These are phyloP conservation scores for Mycena latifolia DNA, from an alignment of 768 basidiomycete genomes.

Conservation along the genomic window DNA sequence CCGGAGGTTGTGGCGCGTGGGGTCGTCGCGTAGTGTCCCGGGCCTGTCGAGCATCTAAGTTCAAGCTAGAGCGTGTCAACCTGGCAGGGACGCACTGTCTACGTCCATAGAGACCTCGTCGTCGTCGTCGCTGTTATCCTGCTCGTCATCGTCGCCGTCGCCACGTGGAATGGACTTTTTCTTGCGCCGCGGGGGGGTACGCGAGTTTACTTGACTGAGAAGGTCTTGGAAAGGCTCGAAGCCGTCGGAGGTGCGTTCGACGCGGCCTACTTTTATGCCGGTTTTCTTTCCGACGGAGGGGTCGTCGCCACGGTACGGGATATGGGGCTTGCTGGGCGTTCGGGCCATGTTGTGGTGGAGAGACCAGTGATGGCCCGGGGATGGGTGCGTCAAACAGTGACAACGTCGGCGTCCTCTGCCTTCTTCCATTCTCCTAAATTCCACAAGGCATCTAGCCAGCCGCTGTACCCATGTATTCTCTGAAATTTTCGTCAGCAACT, in stretches of 20 bases:
- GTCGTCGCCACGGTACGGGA: constrained; percentile 85
- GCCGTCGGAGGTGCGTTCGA: constrained; percentile 82
- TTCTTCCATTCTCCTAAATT: too few species aligned
- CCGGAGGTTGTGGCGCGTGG: constrained; percentile 56
- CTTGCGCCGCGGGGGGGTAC: constrained; percentile 66
- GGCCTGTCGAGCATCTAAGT: constrained; percentile 45
- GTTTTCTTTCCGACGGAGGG: constrained; percentile 86
- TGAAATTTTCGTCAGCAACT: too few species aligned
- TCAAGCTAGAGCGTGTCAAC: background rate
- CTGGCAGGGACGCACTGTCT: constrained; percentile 65
- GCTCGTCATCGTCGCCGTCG: constrained; percentile 42
- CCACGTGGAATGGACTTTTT: constrained; percentile 52
- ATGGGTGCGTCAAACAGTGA: too few species aligned
- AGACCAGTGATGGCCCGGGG: too few species aligned
- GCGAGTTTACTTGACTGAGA: constrained; percentile 71
- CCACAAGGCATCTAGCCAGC: too few species aligned
- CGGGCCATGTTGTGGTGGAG: constrained; percentile 13
- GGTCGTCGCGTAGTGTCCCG: constrained; percentile 55
- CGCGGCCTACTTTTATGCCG: constrained; percentile 74
- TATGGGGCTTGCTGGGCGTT: constrained; percentile 62
- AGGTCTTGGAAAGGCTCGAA: constrained; percentile 86
- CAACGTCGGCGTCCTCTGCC: too few species aligned
- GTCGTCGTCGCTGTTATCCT: constrained; percentile 70
- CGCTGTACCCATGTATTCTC: too few species aligned
- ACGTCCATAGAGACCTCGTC: constrained; percentile 82